Evolutionary conservation across 2,329 filamentous ascomycete species (phyloP).

Genomic region (Paraphoma sp.): DNA sequence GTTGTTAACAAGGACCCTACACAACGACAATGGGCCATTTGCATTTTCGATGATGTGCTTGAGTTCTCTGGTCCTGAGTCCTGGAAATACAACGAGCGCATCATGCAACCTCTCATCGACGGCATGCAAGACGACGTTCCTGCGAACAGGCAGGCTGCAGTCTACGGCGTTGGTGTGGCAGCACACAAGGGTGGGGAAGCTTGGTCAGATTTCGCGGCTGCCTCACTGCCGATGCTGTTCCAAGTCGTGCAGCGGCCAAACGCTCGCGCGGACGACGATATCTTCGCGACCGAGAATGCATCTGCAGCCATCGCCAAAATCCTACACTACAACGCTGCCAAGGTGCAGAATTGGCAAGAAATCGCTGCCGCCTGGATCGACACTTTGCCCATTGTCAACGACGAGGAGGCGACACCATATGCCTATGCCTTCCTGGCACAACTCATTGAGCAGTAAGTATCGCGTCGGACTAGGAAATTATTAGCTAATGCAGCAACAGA

Average conservation of each 20-base stretch:
- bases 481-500: constrained; percentile 55
- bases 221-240: constrained; percentile 81
- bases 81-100: constrained; percentile 83
- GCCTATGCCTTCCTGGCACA: constrained; percentile 92
- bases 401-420: constrained; percentile 96
- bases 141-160: constrained; percentile 92
- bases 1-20: constrained; percentile 82
- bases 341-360: constrained; percentile 77
- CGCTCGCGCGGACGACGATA: constrained; percentile 87
- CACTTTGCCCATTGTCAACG: constrained; percentile 89
- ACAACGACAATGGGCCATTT: constrained; percentile 97
- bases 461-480: neutral
- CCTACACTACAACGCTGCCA: constrained; percentile 82
- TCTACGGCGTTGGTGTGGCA: constrained; percentile 94
- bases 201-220: constrained; percentile 87
- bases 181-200: constrained; percentile 87
- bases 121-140: constrained; percentile 86
- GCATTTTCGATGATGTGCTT: constrained; percentile 97
- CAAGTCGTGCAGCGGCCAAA: constrained; percentile 81
- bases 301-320: constrained; percentile 98
- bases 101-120: constrained; percentile 83
- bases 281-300: constrained; percentile 97
- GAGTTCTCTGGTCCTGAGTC: constrained; percentile 94
- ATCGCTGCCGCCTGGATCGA: constrained; percentile 87
- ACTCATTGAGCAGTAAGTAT: constrained; percentile 89